Evolutionary conservation across 2,329 filamentous ascomycete species (phyloP).

Genomic region (Claviceps citrina): DNA sequence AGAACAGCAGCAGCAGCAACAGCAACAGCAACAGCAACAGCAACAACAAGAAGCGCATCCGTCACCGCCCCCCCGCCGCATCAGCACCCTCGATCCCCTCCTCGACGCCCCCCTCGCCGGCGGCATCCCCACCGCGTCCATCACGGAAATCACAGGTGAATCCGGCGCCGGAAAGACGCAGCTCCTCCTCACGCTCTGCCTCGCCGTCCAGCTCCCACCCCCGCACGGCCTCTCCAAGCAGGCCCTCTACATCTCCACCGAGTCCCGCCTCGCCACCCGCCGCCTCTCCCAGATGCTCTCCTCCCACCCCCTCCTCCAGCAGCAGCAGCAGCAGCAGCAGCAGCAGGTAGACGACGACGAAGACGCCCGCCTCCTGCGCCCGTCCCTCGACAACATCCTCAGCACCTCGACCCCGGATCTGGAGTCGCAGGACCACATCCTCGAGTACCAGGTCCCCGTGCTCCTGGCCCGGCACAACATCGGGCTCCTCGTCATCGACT

Average conservation of each 20-base stretch:
- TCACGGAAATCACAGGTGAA: conserved; percentile 86
- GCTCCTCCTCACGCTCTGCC: conserved; percentile 69
- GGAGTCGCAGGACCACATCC: conserved; percentile 88
- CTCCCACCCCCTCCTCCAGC: conserved; percentile 44
- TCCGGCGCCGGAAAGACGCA: conserved; percentile 94
- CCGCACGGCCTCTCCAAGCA: conserved; percentile 55
- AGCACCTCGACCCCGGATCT: conserved; percentile 77
- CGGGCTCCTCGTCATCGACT: conserved; percentile 76
- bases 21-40: too few species aligned
- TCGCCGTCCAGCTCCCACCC: conserved; percentile 66
- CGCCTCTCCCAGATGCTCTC: conserved; percentile 68
- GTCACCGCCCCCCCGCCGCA: conserved; percentile 15
- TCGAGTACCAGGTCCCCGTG: conserved; percentile 82
- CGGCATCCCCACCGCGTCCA: conserved; percentile 63
- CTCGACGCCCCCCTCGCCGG: conserved; percentile 60
- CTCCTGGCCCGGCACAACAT: conserved; percentile 60
- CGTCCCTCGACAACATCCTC: conserved; percentile 62
- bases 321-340: too few species aligned
- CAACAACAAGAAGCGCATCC: neutral
- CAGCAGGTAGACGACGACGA: too few species aligned
- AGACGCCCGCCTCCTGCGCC: conserved; percentile 17
- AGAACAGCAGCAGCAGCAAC: too few species aligned
- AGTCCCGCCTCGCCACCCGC: conserved; percentile 66
- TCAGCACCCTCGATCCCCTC: conserved; percentile 65
- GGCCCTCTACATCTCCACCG: conserved; percentile 90